phyloP scores from a whole-genome alignment of 768 basidiomycete species.

The Tremella fuciformis region DNA sequence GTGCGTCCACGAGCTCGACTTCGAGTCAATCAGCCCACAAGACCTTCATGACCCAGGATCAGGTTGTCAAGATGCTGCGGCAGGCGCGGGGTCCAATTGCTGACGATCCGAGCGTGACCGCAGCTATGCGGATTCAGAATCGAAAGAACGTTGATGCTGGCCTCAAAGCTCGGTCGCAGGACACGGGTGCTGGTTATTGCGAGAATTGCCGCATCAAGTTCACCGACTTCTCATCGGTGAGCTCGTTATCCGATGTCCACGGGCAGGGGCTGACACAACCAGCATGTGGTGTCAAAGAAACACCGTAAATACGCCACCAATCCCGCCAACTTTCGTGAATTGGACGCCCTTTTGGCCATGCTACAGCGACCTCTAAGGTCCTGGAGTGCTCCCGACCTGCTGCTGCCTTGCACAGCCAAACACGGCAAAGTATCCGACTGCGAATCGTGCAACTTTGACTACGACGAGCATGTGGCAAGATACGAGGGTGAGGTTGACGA shows the following conservation, averaged over 20 bases:
- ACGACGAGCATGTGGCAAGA: too few relatives aligned
- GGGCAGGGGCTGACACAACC: conserved; percentile 11
- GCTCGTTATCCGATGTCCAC: conserved; percentile 42
- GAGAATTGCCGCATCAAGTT: conserved; percentile 92
- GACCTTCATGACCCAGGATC: conserved; percentile 38
- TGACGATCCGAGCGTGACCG: conserved; percentile 15
- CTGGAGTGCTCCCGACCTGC: too few relatives aligned
- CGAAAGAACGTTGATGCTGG: conserved; percentile 40
- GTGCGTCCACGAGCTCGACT: conserved; percentile 11
- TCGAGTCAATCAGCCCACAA: conserved; percentile 7
- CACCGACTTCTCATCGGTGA: conserved; percentile 75
- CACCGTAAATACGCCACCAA: conserved; percentile 81
- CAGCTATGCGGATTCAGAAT: conserved; percentile 34
- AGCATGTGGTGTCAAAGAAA: conserved; percentile 72
- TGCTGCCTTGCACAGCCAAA: too few relatives aligned
- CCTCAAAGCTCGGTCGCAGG: conserved; percentile 26
- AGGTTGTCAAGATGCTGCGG: conserved; percentile 38
- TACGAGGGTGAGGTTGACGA: too few relatives aligned
- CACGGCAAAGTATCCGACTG: too few relatives aligned
- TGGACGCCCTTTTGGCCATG: conserved; percentile 66
- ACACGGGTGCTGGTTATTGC: conserved; percentile 84
- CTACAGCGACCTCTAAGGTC: conserved; percentile 30
- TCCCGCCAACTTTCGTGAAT: conserved; percentile 69
- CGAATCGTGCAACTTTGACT: too few relatives aligned
- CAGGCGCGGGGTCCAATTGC: conserved; percentile 30